These are phyloP conservation scores for Botrytis medusae DNA, from an alignment of 2,329 filamentous ascomycete species.

Conservation along the genomic window DNA sequence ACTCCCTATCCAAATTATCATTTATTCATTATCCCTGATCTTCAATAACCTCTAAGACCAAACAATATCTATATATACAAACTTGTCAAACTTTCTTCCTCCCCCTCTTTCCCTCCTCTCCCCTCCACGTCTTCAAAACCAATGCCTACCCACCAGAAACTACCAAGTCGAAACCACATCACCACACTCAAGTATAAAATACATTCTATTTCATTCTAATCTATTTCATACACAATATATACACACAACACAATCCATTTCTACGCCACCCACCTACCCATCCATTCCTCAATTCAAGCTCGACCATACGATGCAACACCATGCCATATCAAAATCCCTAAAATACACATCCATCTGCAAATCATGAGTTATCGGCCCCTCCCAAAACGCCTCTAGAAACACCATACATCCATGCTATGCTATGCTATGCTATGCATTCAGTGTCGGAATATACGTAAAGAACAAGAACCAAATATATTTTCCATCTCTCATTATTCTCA, in stretches of 20 bases:
- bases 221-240: background rate
- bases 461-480: background rate
- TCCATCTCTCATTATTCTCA: background rate
- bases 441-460: background rate
- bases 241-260: background rate
- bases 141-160: background rate
- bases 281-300: background rate
- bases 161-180: background rate
- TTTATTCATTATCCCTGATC: no score
- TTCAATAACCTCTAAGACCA: no score
- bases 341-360: background rate
- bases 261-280: background rate
- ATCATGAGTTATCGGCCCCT: background rate
- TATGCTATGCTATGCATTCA: background rate
- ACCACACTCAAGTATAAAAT: background rate
- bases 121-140: background rate
- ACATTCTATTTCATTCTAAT: background rate
- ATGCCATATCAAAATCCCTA: background rate
- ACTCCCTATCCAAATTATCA: no score
- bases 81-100: no score
- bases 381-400: background rate
- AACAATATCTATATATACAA: no score
- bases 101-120: no score
- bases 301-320: background rate
- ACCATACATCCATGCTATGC: background rate